A percentile compares a stretch with the other conserved stretches of the same genome.
Evolutionary conservation across 2,329 filamentous ascomycete species (phyloP).

Genomic region (Mycosphaerella sp.): DNA sequence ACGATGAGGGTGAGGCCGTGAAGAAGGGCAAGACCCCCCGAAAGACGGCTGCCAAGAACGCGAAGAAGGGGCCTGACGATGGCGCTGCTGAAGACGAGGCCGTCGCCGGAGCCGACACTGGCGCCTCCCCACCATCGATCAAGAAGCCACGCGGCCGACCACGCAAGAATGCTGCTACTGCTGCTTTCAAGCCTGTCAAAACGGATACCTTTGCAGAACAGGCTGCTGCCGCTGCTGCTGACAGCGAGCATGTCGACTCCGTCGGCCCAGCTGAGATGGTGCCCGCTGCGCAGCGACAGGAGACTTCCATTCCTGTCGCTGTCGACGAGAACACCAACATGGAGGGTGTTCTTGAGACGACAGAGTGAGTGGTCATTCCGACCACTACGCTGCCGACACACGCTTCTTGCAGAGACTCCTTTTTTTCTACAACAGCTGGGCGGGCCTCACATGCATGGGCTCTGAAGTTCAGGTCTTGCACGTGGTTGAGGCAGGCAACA

Average conservation of each 20-base stretch:
- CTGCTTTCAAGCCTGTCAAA: constrained; percentile 8
- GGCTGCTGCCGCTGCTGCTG: constrained; percentile 2
- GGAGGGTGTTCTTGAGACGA: constrained; percentile 3
- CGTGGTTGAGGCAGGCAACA: no score
- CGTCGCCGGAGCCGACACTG: not conserved
- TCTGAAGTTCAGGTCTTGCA: no score
- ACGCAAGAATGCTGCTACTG: constrained; percentile 19
- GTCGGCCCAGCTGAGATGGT: not conserved
- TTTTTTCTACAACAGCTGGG: not conserved
- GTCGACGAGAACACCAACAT: constrained; percentile 1
- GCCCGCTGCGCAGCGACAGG: constrained; percentile 7
- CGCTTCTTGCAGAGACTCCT: not conserved
- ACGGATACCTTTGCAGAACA: constrained; percentile 10
- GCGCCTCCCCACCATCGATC: not conserved
- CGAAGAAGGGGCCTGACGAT: constrained; percentile 13
- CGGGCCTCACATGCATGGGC: no score
- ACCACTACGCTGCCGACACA: not conserved
- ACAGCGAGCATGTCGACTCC: not conserved
- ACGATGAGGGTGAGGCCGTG: constrained; percentile 9
- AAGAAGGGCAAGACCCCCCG: constrained; percentile 17
- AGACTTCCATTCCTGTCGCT: constrained; percentile 4
- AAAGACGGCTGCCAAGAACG: constrained; percentile 9
- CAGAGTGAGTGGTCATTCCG: not conserved
- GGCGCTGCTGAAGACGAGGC: not conserved
- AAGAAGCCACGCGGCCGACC: constrained; percentile 11